A percentile compares a stretch with the other conserved stretches of the same genome.
These are phyloP conservation scores for Rhodosporidiobolus odoratus DNA, from an alignment of 768 basidiomycete genomes.

Conservation along the genomic window DNA sequence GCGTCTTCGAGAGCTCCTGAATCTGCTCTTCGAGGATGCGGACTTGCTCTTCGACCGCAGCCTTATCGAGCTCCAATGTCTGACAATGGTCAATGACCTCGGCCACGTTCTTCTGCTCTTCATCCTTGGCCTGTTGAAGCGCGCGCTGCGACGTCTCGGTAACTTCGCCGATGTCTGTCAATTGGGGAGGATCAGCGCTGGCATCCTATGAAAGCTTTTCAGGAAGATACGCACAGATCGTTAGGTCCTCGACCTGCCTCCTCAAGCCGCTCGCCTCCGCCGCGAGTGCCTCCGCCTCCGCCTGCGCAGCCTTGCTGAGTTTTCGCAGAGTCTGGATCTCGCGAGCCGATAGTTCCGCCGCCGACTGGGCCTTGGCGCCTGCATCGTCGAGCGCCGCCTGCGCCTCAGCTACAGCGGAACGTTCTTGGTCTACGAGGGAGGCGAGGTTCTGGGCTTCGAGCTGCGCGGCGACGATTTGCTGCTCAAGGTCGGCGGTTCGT, in stretches of 20 bases:
- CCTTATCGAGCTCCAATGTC: constrained; percentile 3
- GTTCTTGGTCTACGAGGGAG: constrained; percentile 1
- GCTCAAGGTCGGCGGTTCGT: neutral
- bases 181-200: no score
- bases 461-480: neutral
- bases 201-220: neutral
- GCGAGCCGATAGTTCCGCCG: constrained; percentile 6
- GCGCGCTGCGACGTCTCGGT: neutral
- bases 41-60: neutral
- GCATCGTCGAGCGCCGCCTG: neutral
- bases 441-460: neutral
- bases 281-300: constrained; percentile 15
- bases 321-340: constrained; percentile 33
- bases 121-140: neutral
- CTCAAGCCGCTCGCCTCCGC: neutral
- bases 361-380: constrained; percentile 4
- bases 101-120: constrained; percentile 2
- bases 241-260: constrained; percentile 4
- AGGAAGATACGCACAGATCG: neutral
- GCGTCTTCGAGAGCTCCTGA: neutral
- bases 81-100: constrained; percentile 14
- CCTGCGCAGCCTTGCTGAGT: constrained; percentile 18
- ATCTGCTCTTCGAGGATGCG: constrained; percentile 4
- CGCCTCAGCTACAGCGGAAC: neutral
- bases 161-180: constrained; percentile 9